Percentiles rank a stretch among this genome's conserved stretches.
Conservation (phyloP, 2,329 filamentous ascomycete genomes). For the Fusarium protoensiforme region DNA sequence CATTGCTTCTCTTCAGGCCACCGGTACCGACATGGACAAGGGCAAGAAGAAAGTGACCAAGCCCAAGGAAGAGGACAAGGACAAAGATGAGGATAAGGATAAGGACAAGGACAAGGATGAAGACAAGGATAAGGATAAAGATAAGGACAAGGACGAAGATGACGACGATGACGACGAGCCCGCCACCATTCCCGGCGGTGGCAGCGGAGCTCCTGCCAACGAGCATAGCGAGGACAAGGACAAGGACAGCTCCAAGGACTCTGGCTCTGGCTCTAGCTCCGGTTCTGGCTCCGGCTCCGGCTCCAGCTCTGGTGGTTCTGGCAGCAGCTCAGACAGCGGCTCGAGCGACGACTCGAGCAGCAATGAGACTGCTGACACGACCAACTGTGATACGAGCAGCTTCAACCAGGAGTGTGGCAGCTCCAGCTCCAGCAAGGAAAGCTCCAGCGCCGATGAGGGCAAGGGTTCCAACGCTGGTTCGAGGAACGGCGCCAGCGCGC, state of each 20-base stretch:
- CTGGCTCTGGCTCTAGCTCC: conserved; percentile 23
- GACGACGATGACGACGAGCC: conserved; percentile 32
- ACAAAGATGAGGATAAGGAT: conserved; percentile 23
- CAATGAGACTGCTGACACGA: conserved; percentile 35
- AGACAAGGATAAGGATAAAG: conserved; percentile 11
- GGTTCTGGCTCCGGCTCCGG: conserved; percentile 30
- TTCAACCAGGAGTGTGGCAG: conserved; percentile 56
- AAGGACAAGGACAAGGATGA: conserved; percentile 13
- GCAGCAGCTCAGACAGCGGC: conserved; percentile 27
- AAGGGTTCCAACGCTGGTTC: conserved; percentile 47
- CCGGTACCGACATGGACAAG: conserved; percentile 77
- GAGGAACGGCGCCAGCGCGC: conserved; percentile 48
- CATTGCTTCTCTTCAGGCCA: conserved; percentile 82
- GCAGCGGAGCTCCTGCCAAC: conserved; percentile 30
- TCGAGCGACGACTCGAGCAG: conserved; percentile 32
- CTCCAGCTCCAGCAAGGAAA: conserved; percentile 28
- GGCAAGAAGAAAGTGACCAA: conserved; percentile 48
- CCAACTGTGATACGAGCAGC: conserved; percentile 49
- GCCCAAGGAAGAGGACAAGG: conserved; percentile 30
- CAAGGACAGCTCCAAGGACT: conserved; percentile 38
- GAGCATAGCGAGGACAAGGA: conserved; percentile 33
- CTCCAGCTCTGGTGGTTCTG: conserved; percentile 20
- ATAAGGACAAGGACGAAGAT: conserved; percentile 14
- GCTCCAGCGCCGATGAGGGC: conserved; percentile 46
- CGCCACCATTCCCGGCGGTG: conserved; percentile 37